These are phyloP conservation scores for Dactylella cylindrospora DNA, from an alignment of 2,329 filamentous ascomycete genomes.

Conservation along the genomic window DNA sequence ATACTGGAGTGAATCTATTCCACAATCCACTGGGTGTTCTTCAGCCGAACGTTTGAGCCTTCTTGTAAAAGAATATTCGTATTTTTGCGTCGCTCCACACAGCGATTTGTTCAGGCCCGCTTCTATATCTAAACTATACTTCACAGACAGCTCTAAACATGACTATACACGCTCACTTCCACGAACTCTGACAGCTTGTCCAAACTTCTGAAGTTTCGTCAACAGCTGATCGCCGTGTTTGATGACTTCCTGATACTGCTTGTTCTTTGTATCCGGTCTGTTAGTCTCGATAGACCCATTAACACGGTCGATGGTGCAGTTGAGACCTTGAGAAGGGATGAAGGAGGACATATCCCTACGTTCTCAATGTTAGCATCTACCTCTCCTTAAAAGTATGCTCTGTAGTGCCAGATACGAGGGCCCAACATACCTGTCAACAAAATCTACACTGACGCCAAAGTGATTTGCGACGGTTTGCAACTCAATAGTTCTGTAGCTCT, in stretches of 20 bases:
- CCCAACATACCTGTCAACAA: slow-evolving; percentile 73
- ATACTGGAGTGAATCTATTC: too few species aligned
- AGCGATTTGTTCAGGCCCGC: too few species aligned
- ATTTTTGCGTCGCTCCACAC: too few species aligned
- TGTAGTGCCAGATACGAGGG: too few species aligned
- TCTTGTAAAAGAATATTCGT: too few species aligned
- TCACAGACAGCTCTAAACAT: too few species aligned
- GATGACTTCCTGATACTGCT: slow-evolving; percentile 97
- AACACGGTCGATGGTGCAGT: slow-evolving; percentile 96
- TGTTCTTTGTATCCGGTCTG: slow-evolving; percentile 97
- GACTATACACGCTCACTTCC: slow-evolving; percentile 70
- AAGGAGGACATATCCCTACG: slow-evolving; percentile 91
- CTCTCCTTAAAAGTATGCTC: too few species aligned
- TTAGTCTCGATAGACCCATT: slow-evolving; percentile 98
- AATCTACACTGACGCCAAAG: slow-evolving; percentile 96
- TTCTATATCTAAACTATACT: too few species aligned
- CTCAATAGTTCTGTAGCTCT: slow-evolving; percentile 96
- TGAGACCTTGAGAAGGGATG: slow-evolving; percentile 89
- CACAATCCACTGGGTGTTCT: not conserved
- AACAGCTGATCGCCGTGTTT: slow-evolving; percentile 97
- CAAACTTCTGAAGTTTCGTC: slow-evolving; percentile 99
- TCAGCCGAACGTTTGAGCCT: not conserved
- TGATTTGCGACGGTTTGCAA: slow-evolving; percentile 94
- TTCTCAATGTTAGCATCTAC: too few species aligned
- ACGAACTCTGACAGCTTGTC: slow-evolving; percentile 88